Percentiles rank a stretch among this genome's conserved stretches.
phyloP scores from a whole-genome alignment of 1,284 basidiomycete genomes.

The Tylopilus orsonianus region DNA sequence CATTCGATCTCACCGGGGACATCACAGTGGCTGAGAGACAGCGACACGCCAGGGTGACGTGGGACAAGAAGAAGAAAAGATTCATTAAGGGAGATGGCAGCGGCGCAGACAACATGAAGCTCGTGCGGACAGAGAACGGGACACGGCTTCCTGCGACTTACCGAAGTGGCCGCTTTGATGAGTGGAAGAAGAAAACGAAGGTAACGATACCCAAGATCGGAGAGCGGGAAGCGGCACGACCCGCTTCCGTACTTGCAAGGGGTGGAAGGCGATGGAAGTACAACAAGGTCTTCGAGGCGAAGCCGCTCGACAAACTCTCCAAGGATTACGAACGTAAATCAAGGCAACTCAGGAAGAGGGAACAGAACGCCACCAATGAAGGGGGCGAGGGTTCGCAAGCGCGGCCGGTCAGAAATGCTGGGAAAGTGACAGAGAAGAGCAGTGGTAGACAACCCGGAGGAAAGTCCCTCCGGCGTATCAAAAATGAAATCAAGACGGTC shows the following conservation, averaged over 20 bases:
- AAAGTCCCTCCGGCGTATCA: conserved; percentile 63
- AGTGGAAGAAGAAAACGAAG: conserved; percentile 86
- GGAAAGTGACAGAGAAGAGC: conserved; percentile 31
- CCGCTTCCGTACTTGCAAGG: conserved; percentile 31
- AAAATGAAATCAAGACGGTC: conserved; percentile 78
- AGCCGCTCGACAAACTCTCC: conserved; percentile 69
- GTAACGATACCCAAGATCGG: conserved; percentile 77
- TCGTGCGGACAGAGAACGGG: conserved; percentile 93
- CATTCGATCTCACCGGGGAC: conserved; percentile 86
- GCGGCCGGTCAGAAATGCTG: conserved; percentile 16
- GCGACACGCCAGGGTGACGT: conserved; percentile 66
- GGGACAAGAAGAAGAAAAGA: conserved; percentile 98
- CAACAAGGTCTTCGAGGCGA: conserved; percentile 57
- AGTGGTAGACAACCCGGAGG: conserved; percentile 48
- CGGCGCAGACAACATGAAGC: conserved; percentile 92
- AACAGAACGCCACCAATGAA: conserved; percentile 27
- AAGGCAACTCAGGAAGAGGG: conserved; percentile 59
- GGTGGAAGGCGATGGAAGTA: conserved; percentile 68
- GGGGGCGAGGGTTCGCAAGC: conserved; percentile 18
- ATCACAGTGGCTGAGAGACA: conserved; percentile 57
- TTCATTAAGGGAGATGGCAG: conserved; percentile 84
- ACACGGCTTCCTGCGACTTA: conserved; percentile 91
- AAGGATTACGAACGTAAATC: conserved; percentile 72
- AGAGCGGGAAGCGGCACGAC: conserved; percentile 51
- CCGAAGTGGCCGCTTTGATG: conserved; percentile 90